A percentile compares a stretch with the other conserved stretches of the same genome.
phyloP scores from a whole-genome alignment of 306 rosid species.

The Casuarina equisetifolia region DNA sequence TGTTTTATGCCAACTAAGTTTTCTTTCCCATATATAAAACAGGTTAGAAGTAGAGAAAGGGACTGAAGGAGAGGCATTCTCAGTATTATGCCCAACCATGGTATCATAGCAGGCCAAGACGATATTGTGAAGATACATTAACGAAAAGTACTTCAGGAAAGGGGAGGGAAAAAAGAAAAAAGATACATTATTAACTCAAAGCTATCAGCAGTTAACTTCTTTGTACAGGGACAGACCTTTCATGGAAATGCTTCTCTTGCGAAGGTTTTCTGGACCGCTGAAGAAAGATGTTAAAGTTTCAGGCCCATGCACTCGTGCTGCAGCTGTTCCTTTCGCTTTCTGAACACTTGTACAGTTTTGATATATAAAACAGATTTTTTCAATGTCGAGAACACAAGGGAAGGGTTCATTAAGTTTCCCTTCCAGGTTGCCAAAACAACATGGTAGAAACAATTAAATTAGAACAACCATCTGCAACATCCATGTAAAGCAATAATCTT shows the following conservation, averaged over 20 bases:
- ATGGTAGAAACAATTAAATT: background rate
- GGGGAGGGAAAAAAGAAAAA: background rate
- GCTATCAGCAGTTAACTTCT: slow-evolving; percentile 11
- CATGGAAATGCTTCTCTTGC: slow-evolving; percentile 84
- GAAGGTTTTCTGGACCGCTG: slow-evolving; percentile 85
- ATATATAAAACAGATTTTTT: background rate
- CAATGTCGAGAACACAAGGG: background rate
- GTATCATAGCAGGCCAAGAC: background rate
- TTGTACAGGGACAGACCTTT: slow-evolving; percentile 46
- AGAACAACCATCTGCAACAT: background rate
- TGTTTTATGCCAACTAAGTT: no score
- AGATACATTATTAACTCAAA: background rate
- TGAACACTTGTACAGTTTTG: slow-evolving; percentile 33
- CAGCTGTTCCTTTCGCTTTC: slow-evolving; percentile 85
- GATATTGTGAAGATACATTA: no score
- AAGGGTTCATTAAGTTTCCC: background rate
- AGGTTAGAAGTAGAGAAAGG: background rate
- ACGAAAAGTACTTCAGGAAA: background rate
- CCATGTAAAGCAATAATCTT: background rate
- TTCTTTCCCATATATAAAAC: no score
- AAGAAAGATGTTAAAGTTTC: slow-evolving; percentile 75
- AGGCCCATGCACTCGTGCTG: slow-evolving; percentile 76
- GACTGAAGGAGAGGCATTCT: background rate
- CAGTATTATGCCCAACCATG: background rate
- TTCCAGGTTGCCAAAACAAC: background rate